Base-by-base conservation (phyloP, 1,139 yeast genomes). In the Lodderomyces oxycetoniae region DNA sequence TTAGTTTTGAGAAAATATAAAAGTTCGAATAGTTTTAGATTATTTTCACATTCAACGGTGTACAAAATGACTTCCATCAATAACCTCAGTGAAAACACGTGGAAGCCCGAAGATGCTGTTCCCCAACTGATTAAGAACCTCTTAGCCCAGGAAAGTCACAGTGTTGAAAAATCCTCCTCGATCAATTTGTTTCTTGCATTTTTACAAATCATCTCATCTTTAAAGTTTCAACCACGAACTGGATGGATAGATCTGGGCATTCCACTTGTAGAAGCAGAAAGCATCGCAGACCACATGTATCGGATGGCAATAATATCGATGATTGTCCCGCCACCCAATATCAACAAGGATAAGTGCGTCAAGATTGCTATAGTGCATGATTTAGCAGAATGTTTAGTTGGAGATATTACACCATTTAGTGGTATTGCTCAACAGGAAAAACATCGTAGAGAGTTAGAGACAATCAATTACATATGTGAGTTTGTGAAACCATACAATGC, bases 221-320 rank as follows among this genome's bases (percentile, higher is more conserved):
- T 91, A 49, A 91, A 91, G 59, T 67, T 79, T 5, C 94, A 87
- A 47, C 79, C 74, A 46, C 74, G 98, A 52, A 89, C 97, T 1
- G 98, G 98, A 2, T 91, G 98, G 98, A 58, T 91, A 19, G 89
- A 88, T 50, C 77, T 77, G 49, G 77, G 75, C 10, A 70, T 91
- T 22, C 71, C 77, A 0, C 53, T 58, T 7, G 52, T 46, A 2
- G 50, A 60, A 19, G 71, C 73, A 1, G 93, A 91, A 57, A 79
- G 89, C 33, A 89, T 91, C 37, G 73, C 89, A 12, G 98, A 91
- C 57, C 99, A 91, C 57, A 91, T 91, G 97, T 91, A 91, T 55
- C 73, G 99, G 41, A 91, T 93, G 97, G 79, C 89, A 4, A 67
- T 89, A 29, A 78, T 89, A 35, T 69, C 94, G 16, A 75, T 89